A percentile compares a stretch with the other conserved stretches of the same genome.
Conservation (phyloP, 495 filamentous ascomycete species). For the Podospora fimiseda region DNA sequence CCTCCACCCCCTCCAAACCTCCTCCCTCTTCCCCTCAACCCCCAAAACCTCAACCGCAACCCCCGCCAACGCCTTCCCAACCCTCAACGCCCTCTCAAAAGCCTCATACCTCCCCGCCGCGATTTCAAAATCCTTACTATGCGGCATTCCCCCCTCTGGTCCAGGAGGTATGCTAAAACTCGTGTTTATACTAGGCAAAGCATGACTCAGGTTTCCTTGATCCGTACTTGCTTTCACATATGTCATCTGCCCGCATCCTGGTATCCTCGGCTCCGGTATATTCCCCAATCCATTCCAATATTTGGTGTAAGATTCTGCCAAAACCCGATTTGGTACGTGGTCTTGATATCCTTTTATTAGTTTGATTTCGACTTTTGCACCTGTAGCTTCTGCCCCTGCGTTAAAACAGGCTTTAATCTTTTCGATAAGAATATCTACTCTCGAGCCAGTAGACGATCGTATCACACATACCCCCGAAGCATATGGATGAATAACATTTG, state of each 20-base stretch:
- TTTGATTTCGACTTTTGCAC: slow-evolving; percentile 46
- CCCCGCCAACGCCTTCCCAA: slow-evolving; percentile 51
- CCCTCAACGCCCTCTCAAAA: slow-evolving; percentile 45
- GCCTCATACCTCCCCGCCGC: slow-evolving; percentile 50
- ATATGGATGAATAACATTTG: slow-evolving; percentile 57
- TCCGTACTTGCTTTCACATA: slow-evolving; percentile 44
- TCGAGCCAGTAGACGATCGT: slow-evolving; percentile 40
- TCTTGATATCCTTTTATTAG: slow-evolving; percentile 48
- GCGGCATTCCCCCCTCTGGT: slow-evolving; percentile 43
- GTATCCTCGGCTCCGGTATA: slow-evolving; percentile 17
- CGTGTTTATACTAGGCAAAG: slow-evolving; percentile 54
- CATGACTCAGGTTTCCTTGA: slow-evolving; percentile 60
- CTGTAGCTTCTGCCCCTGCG: slow-evolving; percentile 55
- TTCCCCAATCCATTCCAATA: slow-evolving; percentile 47
- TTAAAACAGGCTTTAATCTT: slow-evolving; percentile 54
- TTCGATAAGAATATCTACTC: slow-evolving; percentile 41
- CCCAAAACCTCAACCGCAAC: slow-evolving; percentile 50
- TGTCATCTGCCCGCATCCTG: neutral
- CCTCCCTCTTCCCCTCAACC: slow-evolving; percentile 37
- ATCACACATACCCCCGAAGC: slow-evolving; percentile 49
- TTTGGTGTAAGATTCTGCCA: slow-evolving; percentile 46
- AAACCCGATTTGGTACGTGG: slow-evolving; percentile 53
- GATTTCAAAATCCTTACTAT: slow-evolving; percentile 55
- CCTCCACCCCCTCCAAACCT: slow-evolving; percentile 29
- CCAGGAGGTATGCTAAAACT: slow-evolving; percentile 49